Conservation (phyloP, 768 basidiomycete species). For the Erythrobasidium yunnanense region DNA sequence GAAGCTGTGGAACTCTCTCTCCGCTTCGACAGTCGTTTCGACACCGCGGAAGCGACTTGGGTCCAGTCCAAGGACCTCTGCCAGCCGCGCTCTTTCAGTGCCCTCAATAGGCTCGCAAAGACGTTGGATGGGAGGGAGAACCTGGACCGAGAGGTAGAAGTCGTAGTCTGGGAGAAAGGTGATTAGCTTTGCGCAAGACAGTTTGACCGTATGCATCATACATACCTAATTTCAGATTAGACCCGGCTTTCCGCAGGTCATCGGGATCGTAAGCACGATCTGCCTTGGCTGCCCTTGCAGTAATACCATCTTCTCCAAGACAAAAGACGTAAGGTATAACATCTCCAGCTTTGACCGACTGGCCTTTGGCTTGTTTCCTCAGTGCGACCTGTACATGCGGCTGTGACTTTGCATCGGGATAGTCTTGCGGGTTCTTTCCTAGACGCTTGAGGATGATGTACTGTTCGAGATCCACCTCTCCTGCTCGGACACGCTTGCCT, state of each 20-base stretch:
- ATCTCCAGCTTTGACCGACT: constrained; percentile 69
- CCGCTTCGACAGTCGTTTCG: constrained; percentile 40
- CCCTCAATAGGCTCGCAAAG: constrained; percentile 94
- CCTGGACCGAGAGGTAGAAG: constrained; percentile 78
- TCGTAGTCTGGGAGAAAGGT: constrained; percentile 66
- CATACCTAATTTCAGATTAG: constrained; percentile 63
- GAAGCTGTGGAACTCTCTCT: constrained; percentile 61
- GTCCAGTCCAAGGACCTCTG: constrained; percentile 78
- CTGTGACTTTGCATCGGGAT: constrained; percentile 85
- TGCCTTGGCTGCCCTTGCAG: constrained; percentile 65
- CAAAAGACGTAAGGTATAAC: constrained; percentile 96
- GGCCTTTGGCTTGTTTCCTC: constrained; percentile 73
- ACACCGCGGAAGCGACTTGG: constrained; percentile 39
- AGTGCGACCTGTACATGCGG: constrained; percentile 96
- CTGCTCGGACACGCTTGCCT: constrained; percentile 65
- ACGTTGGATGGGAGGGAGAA: constrained; percentile 86
- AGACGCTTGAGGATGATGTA: constrained; percentile 94
- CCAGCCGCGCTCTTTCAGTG: constrained; percentile 78
- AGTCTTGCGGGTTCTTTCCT: constrained; percentile 92
- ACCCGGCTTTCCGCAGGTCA: constrained; percentile 61
- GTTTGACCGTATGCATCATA: constrained; percentile 18
- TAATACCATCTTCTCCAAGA: constrained; percentile 54
- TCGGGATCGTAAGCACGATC: constrained; percentile 89
- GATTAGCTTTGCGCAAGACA: not conserved
- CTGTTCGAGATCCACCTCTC: constrained; percentile 73